phyloP scores from a whole-genome alignment of 129 eudicot species.

The Artemisia annua region DNA sequence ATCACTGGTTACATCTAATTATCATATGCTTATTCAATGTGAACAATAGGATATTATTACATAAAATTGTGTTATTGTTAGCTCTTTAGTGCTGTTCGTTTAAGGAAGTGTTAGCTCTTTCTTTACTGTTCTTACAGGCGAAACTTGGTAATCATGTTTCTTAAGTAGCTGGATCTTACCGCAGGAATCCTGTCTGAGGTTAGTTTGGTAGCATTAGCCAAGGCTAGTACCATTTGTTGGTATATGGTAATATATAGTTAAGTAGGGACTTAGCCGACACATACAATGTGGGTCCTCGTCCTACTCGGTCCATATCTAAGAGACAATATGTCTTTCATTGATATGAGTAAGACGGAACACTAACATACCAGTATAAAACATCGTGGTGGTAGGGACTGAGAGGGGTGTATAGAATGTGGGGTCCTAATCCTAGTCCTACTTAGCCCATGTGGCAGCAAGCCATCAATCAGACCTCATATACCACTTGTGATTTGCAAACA shows the following conservation, averaged over 20 bases:
- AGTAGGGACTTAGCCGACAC: too few species aligned
- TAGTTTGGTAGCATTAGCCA: too few species aligned
- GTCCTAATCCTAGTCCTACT: conserved; percentile 4
- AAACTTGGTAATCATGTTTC: not conserved
- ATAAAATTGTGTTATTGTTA: not conserved
- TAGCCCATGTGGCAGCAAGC: not conserved
- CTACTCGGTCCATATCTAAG: too few species aligned
- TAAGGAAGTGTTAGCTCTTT: conserved; percentile 1
- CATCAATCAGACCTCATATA: not conserved
- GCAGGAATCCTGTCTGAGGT: too few species aligned
- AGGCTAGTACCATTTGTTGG: too few species aligned
- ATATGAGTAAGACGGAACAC: not conserved
- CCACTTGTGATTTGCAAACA: not conserved
- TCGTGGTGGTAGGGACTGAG: not conserved
- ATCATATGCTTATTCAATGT: conserved; percentile 7
- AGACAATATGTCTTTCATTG: too few species aligned
- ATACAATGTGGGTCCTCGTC: too few species aligned
- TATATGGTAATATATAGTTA: too few species aligned
- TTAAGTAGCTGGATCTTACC: too few species aligned
- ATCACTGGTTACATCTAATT: not conserved
- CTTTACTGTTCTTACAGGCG: not conserved
- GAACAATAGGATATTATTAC: not conserved
- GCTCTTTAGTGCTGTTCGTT: conserved; percentile 4
- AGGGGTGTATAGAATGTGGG: not conserved
- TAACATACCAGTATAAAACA: not conserved